Percentiles rank a stretch among this genome's conserved stretches.
Evolutionary conservation across 495 filamentous ascomycete species (phyloP).

Genomic region (Neurospora sp.): DNA sequence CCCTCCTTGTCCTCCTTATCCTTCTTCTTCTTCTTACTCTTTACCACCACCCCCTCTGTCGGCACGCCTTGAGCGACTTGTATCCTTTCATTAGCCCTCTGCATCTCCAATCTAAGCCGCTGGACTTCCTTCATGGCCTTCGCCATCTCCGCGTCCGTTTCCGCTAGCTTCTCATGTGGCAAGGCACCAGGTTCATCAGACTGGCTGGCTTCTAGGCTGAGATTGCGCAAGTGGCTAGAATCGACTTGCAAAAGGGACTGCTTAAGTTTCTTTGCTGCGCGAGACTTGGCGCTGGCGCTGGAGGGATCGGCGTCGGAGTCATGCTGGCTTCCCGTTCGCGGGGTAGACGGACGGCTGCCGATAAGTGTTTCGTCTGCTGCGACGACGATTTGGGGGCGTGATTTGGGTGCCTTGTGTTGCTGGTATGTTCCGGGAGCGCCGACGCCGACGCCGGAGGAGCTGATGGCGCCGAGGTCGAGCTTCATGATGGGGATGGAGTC

Average conservation of each 20-base stretch:
- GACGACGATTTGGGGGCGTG: constrained; percentile 46
- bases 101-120: constrained; percentile 77
- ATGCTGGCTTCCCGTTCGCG: constrained; percentile 20
- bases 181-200: constrained; percentile 18
- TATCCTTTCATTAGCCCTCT: constrained; percentile 75
- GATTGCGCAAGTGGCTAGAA: constrained; percentile 61
- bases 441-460: constrained; percentile 9
- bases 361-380: constrained; percentile 49
- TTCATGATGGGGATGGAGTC: constrained; percentile 94
- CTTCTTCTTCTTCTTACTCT: constrained; percentile 59
- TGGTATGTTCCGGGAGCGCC: constrained; percentile 1
- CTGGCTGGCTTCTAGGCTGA: constrained; percentile 44
- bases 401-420: constrained; percentile 14
- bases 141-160: constrained; percentile 73
- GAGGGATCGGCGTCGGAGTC: constrained; percentile 31
- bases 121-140: constrained; percentile 82
- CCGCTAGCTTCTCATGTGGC: constrained; percentile 43
- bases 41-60: constrained; percentile 63
- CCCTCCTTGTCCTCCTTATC: constrained; percentile 29
- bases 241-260: constrained; percentile 67
- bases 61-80: constrained; percentile 57
- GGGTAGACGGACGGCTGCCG: constrained; percentile 29
- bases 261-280: constrained; percentile 31
- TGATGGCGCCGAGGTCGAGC: constrained; percentile 55
- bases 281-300: constrained; percentile 20